phyloP scores from a whole-genome alignment of 164 flowering plant species.

The Santalum album region DNA sequence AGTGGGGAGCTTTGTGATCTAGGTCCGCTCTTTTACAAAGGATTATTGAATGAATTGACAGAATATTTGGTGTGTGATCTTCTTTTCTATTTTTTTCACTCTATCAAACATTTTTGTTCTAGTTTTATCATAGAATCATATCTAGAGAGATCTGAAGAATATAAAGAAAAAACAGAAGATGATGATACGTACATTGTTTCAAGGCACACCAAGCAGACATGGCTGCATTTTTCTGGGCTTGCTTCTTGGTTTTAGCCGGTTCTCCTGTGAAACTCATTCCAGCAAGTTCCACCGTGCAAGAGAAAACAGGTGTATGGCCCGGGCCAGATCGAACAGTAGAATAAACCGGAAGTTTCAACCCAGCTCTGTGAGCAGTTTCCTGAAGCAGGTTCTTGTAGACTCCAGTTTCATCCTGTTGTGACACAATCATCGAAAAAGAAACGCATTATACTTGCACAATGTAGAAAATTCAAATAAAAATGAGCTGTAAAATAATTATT shows the following conservation, averaged over 20 bases:
- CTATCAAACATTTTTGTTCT: too few relatives aligned
- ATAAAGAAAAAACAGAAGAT: too few relatives aligned
- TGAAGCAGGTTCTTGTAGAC: conserved; percentile 23
- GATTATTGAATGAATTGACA: too few relatives aligned
- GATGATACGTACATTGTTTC: conserved; percentile 13
- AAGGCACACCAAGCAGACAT: conserved; percentile 21
- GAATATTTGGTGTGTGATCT: too few relatives aligned
- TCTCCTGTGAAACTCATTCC: conserved; percentile 19
- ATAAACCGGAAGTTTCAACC: conserved; percentile 21
- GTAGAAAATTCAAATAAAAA: too few relatives aligned
- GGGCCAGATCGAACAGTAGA: conserved; percentile 18
- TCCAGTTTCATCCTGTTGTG: conserved; percentile 23
- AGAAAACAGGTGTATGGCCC: conserved; percentile 14
- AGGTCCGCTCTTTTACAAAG: too few relatives aligned
- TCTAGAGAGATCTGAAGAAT: not conserved
- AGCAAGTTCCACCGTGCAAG: conserved; percentile 20
- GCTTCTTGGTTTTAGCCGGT: conserved; percentile 20
- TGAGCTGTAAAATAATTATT: too few relatives aligned
- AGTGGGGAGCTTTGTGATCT: too few relatives aligned
- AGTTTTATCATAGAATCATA: too few relatives aligned
- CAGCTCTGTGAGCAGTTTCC: conserved; percentile 19
- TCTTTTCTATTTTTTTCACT: too few relatives aligned
- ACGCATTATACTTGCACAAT: too few relatives aligned
- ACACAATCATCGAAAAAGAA: conserved; percentile 3
- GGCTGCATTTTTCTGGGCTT: conserved; percentile 24